A percentile compares a stretch with the other conserved stretches of the same genome.
Evolutionary conservation across 495 filamentous ascomycete genomes (phyloP).

Genomic region (Annulohypoxylon maeteangense): DNA sequence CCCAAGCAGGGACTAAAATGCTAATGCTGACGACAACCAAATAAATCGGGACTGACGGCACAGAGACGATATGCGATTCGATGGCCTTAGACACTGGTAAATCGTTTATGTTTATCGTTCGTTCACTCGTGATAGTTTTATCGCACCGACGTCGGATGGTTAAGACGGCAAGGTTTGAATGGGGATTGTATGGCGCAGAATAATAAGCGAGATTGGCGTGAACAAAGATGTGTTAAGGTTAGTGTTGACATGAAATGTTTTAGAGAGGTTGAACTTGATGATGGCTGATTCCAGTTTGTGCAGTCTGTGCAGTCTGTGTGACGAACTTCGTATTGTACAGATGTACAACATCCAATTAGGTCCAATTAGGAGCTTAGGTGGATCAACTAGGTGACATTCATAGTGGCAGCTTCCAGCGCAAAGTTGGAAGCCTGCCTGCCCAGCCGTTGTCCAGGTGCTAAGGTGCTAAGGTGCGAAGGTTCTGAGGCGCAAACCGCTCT

Average conservation of each 20-base stretch:
- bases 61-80: conserved; percentile 29
- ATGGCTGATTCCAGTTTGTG: conserved; percentile 30
- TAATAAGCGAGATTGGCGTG: background rate
- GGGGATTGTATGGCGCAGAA: background rate
- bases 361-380: conserved; percentile 32
- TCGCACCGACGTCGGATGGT: conserved; percentile 2
- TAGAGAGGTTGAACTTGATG: conserved; percentile 38
- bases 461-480: background rate
- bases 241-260: conserved; percentile 30
- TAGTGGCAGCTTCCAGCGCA: conserved; percentile 3
- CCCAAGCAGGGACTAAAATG: background rate
- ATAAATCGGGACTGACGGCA: conserved; percentile 28
- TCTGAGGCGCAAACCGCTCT: conserved; percentile 26
- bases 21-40: conserved; percentile 32
- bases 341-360: conserved; percentile 30
- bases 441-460: background rate
- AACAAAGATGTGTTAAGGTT: conserved; percentile 15
- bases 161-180: background rate
- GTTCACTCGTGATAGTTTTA: conserved; percentile 30
- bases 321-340: conserved; percentile 35
- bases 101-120: conserved; percentile 7
- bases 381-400: conserved; percentile 7
- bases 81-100: background rate
- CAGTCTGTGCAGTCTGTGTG: conserved; percentile 19
- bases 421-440: background rate